Conservation (phyloP, 495 filamentous ascomycete genomes). For the Thermochaetoides thermophila region DNA sequence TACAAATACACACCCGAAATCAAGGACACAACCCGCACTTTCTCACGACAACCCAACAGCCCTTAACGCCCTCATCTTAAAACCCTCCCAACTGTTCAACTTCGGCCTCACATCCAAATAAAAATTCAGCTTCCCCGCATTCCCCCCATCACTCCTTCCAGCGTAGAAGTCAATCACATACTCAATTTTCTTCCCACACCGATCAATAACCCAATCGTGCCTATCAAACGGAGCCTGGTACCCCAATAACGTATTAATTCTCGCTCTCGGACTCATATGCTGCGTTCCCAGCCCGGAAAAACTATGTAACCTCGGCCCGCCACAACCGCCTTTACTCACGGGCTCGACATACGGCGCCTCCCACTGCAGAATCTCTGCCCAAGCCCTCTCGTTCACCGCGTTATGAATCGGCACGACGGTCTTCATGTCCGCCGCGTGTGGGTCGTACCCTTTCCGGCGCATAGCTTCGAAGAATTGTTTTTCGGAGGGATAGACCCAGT, state of each 20-base stretch:
- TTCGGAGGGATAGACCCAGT: conserved; percentile 96
- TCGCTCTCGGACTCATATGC: conserved; percentile 65
- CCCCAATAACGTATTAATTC: conserved; percentile 66
- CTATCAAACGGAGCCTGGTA: conserved; percentile 88
- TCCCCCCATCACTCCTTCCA: conserved; percentile 44
- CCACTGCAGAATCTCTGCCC: conserved; percentile 74
- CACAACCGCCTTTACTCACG: conserved; percentile 37
- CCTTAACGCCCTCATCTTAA: conserved; percentile 60
- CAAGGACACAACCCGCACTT: no score
- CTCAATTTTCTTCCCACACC: conserved; percentile 78
- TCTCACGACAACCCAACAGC: conserved; percentile 48
- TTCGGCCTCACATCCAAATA: conserved; percentile 93
- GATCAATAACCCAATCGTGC: conserved; percentile 93
- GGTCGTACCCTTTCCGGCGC: conserved; percentile 57
- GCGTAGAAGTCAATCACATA: conserved; percentile 98
- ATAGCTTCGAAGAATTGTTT: conserved; percentile 92
- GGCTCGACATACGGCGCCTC: conserved; percentile 46
- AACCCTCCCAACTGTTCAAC: conserved; percentile 79
- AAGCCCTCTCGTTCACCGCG: conserved; percentile 84
- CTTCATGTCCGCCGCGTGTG: conserved; percentile 56
- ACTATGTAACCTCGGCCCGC: conserved; percentile 67
- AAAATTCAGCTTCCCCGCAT: conserved; percentile 61
- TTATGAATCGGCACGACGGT: conserved; percentile 96
- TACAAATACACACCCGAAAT: background rate
- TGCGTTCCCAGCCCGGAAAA: conserved; percentile 58